Evolutionary conservation across 2,329 filamentous ascomycete species (phyloP).

Genomic region (Onygenales sp.): DNA sequence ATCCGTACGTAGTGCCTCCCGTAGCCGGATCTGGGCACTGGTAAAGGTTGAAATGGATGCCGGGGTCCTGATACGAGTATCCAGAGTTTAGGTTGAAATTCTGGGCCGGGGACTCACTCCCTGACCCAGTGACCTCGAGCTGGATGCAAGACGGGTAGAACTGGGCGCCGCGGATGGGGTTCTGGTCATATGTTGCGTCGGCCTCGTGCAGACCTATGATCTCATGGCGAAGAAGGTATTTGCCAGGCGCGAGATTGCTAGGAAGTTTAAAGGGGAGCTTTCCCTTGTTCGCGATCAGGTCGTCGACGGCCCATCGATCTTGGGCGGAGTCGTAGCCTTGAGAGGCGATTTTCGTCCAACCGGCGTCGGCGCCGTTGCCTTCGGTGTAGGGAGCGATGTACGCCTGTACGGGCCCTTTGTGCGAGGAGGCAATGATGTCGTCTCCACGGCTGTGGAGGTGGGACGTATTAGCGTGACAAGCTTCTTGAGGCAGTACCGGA

Average conservation of each 20-base stretch:
- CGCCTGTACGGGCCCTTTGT: slow-evolving; percentile 46
- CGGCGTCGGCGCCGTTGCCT: slow-evolving; percentile 20
- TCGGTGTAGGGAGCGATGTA: slow-evolving; percentile 48
- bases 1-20: slow-evolving; percentile 2
- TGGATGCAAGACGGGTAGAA: slow-evolving; percentile 19
- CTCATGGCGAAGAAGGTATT: slow-evolving; percentile 19
- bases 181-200: slow-evolving; percentile 1
- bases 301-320: slow-evolving; percentile 8
- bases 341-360: slow-evolving; percentile 33
- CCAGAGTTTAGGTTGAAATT: slow-evolving; percentile 17
- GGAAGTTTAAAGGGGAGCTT: slow-evolving; percentile 17
- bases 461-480: no score
- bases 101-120: slow-evolving; percentile 8
- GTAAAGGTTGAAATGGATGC: slow-evolving; percentile 10
- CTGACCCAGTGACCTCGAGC: slow-evolving; percentile 16
- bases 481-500: no score
- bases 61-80: slow-evolving; percentile 11
- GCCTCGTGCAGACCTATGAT: slow-evolving; percentile 16
- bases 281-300: slow-evolving; percentile 7
- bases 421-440: slow-evolving; percentile 48
- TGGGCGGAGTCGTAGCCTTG: slow-evolving; percentile 22
- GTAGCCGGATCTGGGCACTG: background rate
- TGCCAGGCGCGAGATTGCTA: slow-evolving; percentile 13
- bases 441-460: slow-evolving; percentile 33
- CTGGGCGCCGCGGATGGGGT: slow-evolving; percentile 10